Base-by-base conservation (phyloP, 176 grass and related monocot species). In the Zoysia pacifica region DNA sequence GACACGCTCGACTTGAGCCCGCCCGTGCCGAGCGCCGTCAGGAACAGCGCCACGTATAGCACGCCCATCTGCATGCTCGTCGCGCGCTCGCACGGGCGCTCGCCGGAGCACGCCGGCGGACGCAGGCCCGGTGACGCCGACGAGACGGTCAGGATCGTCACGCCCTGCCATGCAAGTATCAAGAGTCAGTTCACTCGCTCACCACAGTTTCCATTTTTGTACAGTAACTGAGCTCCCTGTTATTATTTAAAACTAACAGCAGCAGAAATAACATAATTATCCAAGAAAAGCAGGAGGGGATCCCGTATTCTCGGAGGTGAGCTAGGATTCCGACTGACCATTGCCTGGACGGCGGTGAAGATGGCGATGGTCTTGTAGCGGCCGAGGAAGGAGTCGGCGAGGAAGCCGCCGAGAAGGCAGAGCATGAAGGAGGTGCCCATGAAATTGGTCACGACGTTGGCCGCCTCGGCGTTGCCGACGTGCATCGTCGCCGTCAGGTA, bases 371-470 rank as follows among this genome's bases (percentile, higher is more conserved):
- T 98, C 45, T 89, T 81, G 88, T 94, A 98, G 0, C 92, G 86
- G 12, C 95, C 95, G 62, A 98, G 77, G 81, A 87, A 98, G 70
- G 86, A 89, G 90, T 98, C 95, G 42, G 86, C 92, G 83, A 98
- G 67, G 69, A 94, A 94, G 50, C 95, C 96, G 72, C 96, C 92
- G 74, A 98, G 85, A 63, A 98, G 90, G 89, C 90, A 94, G 84
- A 98, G 86, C 88, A 98, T 94, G 92, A 98, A 98, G 59, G 92
- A 98, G 52, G 92, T 93, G 49, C 96, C 96, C 83, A 98, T 74
- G 96, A 98, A 98, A 86, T 98, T 98, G 6, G 96, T 98, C 38
- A 98, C 92, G 3, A 73, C 58, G 84, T 98, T 98, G 58, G 96
- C 92, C 2, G 92, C 78, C 74, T 88, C 90, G 0, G 92, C 92